Evolutionary conservation across 2,329 filamentous ascomycete genomes (phyloP).

Genomic region (Neonectria punicea): DNA sequence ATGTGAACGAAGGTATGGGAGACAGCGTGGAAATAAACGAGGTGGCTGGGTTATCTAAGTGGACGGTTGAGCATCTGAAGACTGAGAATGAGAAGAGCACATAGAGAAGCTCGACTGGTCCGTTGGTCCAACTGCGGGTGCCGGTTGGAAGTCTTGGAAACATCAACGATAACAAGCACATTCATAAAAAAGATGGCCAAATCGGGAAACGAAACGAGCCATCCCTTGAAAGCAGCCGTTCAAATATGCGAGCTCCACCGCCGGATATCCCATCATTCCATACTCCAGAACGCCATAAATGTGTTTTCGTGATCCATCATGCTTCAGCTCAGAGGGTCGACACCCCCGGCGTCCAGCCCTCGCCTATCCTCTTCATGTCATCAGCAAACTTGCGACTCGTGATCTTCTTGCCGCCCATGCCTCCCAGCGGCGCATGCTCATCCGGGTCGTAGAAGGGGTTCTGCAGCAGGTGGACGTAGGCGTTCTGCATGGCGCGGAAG

Average conservation of each 20-base stretch:
- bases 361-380: constrained; percentile 87
- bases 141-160: neutral
- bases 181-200: neutral
- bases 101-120: constrained; percentile 16
- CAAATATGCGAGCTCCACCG: constrained; percentile 6
- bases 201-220: neutral
- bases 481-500: constrained; percentile 91
- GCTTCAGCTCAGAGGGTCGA: constrained; percentile 62
- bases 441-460: constrained; percentile 97
- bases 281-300: constrained; percentile 44
- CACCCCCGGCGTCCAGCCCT: constrained; percentile 82
- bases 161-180: neutral
- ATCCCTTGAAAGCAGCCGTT: neutral
- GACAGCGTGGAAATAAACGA: constrained; percentile 50
- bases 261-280: constrained; percentile 36
- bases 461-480: constrained; percentile 87
- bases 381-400: constrained; percentile 82
- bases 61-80: constrained; percentile 49
- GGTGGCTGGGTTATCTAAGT: constrained; percentile 52
- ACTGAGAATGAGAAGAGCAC: constrained; percentile 33
- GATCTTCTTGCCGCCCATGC: constrained; percentile 73
- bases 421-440: constrained; percentile 73
- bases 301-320: constrained; percentile 31
- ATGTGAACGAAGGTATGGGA: constrained; percentile 46
- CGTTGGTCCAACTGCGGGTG: neutral